phyloP scores from a whole-genome alignment of 2,329 filamentous ascomycete genomes.

The Fusarium veterinarium region DNA sequence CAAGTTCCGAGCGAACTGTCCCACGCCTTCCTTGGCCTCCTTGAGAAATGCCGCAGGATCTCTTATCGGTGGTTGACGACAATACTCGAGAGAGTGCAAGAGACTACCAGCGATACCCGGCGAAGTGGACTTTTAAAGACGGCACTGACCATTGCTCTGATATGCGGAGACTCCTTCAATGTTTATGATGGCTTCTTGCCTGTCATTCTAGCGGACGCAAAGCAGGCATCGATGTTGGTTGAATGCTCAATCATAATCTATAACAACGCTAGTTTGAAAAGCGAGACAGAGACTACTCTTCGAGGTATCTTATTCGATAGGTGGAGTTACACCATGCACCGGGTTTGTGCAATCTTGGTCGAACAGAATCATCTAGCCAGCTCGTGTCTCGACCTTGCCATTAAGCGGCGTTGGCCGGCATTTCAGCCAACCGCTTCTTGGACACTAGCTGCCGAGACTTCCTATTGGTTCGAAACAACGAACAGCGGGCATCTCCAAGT shows the following conservation, averaged over 20 bases:
- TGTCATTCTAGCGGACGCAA: conserved; percentile 2
- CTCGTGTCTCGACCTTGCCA: conserved; percentile 24
- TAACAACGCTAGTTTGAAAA: conserved; percentile 3
- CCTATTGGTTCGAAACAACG: conserved; percentile 12
- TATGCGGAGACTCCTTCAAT: conserved; percentile 36
- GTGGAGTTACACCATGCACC: conserved; percentile 26
- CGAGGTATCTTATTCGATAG: conserved; percentile 12
- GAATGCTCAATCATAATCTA: conserved; percentile 29
- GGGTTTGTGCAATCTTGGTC: neutral
- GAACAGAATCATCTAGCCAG: neutral
- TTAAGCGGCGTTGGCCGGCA: conserved; percentile 32
- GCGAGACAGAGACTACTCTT: neutral
- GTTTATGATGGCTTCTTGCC: neutral
- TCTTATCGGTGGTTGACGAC: conserved; percentile 27
- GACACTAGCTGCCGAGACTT: conserved; percentile 6
- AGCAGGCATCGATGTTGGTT: conserved; percentile 29
- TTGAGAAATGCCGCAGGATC: conserved; percentile 10
- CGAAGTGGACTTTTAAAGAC: conserved; percentile 15
- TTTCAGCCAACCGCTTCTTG: neutral
- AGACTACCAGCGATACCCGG: conserved; percentile 5
- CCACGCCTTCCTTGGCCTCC: neutral
- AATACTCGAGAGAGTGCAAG: conserved; percentile 6
- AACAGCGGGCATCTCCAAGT: conserved; percentile 10
- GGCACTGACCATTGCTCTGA: conserved; percentile 16
- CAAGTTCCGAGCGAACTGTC: neutral